Percentiles rank a stretch among this genome's conserved stretches.
phyloP scores from a whole-genome alignment of 805 yeast genomes.

The Cyberlindnera americana region DNA sequence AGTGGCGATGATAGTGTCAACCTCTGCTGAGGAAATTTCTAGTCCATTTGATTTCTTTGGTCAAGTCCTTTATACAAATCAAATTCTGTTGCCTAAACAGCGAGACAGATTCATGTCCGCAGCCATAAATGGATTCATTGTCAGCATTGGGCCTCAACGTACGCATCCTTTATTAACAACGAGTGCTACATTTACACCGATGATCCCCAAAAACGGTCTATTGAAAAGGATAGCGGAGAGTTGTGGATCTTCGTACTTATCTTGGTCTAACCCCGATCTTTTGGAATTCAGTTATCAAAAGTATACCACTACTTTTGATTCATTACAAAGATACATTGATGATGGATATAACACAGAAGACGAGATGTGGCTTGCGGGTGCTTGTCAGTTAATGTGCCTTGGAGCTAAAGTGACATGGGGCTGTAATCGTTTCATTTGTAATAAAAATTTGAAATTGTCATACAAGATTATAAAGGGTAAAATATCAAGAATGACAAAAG shows the following conservation, averaged over 20 bases:
- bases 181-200: conserved; percentile 37
- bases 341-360: conserved; percentile 4
- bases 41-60: conserved; percentile 3
- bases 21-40: no score
- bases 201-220: conserved; percentile 28
- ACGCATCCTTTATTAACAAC: conserved; percentile 40
- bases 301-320: conserved; percentile 26
- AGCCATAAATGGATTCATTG: conserved; percentile 39
- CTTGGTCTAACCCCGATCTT: conserved; percentile 31
- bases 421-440: conserved; percentile 12
- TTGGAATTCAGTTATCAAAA: conserved; percentile 22
- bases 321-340: no score
- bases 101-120: conserved; percentile 22
- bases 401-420: conserved; percentile 33
- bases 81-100: conserved; percentile 1
- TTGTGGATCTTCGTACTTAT: conserved; percentile 40
- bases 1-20: no score
- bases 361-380: conserved; percentile 39
- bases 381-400: conserved; percentile 37
- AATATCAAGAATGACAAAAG: conserved; percentile 14
- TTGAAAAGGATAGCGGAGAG: conserved; percentile 35
- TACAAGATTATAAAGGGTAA: conserved; percentile 33
- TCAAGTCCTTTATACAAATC: conserved; percentile 4
- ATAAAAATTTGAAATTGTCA: conserved; percentile 33
- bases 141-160: conserved; percentile 39